Conservation (phyloP, 2,329 filamentous ascomycete genomes). For the Sporothrix mexicana region DNA sequence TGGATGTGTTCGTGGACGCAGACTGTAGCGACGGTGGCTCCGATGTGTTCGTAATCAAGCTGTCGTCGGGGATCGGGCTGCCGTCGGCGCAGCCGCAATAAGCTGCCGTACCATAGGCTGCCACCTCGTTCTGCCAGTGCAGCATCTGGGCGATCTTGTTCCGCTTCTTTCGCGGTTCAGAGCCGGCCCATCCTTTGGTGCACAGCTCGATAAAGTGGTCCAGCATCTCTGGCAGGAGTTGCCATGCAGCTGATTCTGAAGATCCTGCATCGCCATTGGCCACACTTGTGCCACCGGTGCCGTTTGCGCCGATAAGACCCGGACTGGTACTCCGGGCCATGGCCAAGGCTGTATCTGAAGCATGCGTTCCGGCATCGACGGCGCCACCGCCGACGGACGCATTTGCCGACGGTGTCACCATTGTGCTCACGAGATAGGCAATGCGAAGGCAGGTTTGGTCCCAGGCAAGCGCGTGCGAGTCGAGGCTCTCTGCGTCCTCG, state of each 20-base stretch:
- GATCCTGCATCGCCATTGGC: background rate
- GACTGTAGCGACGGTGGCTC: background rate
- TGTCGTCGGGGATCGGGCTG: slow-evolving; percentile 17
- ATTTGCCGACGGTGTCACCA: slow-evolving; percentile 34
- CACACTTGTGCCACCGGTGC: background rate
- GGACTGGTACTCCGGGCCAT: background rate
- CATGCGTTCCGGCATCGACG: background rate
- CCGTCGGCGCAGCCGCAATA: slow-evolving; percentile 45
- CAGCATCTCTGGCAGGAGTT: slow-evolving; percentile 29
- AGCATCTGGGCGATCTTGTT: slow-evolving; percentile 49
- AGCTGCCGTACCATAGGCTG: slow-evolving; percentile 42
- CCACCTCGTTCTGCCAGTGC: slow-evolving; percentile 59
- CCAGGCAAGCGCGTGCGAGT: slow-evolving; percentile 41
- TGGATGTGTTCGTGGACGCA: background rate
- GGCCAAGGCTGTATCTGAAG: background rate
- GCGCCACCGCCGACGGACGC: slow-evolving; percentile 11
- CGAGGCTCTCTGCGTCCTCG: slow-evolving; percentile 28
- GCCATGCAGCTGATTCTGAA: background rate
- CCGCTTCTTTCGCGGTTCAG: slow-evolving; percentile 34
- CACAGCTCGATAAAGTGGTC: slow-evolving; percentile 19
- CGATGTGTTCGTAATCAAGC: background rate
- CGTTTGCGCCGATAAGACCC: background rate
- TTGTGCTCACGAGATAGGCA: slow-evolving; percentile 38
- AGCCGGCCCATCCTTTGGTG: slow-evolving; percentile 34
- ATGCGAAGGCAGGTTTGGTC: slow-evolving; percentile 40